Conservation (phyloP, 257 asterid genomes). For the Nicotiana otophora region DNA sequence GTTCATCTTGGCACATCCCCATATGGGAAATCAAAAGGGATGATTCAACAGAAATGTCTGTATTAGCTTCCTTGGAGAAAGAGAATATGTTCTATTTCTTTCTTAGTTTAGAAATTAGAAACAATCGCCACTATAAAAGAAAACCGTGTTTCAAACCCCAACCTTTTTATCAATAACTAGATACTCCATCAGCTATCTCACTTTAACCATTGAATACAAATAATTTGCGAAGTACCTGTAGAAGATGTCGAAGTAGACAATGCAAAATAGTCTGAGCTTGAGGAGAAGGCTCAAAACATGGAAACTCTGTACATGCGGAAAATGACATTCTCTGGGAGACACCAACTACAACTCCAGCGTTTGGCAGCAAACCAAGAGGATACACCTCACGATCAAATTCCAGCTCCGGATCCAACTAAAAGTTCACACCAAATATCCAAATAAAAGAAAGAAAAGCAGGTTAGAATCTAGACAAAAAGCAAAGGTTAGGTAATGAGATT, state of each 20-base stretch:
- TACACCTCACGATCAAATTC: conserved; percentile 99
- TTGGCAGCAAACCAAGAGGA: conserved; percentile 98
- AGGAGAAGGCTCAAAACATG: conserved; percentile 98
- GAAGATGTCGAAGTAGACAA: conserved; percentile 96
- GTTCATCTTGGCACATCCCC: background rate
- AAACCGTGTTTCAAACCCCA: background rate
- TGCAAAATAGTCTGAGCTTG: conserved; percentile 99
- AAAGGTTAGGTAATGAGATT: background rate
- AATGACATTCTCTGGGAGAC: conserved; percentile 98
- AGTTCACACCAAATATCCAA: conserved; percentile 26
- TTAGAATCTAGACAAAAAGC: background rate
- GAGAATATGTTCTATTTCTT: background rate
- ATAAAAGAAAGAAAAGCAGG: conserved; percentile 13
- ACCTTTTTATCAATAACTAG: background rate
- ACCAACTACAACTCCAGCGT: conserved; percentile 97
- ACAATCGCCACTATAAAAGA: background rate
- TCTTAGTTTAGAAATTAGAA: background rate
- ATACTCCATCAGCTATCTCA: background rate
- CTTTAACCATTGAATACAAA: background rate
- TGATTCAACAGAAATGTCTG: background rate
- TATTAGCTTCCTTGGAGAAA: background rate
- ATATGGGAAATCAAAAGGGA: background rate
- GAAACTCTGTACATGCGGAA: conserved; percentile 97
- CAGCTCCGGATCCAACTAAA: conserved; percentile 96
- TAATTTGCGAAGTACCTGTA: conserved; percentile 56